Evolutionary conservation across 192 early-diverging fungal species (phyloP).

Genomic region (Allomyces macrogynus): DNA sequence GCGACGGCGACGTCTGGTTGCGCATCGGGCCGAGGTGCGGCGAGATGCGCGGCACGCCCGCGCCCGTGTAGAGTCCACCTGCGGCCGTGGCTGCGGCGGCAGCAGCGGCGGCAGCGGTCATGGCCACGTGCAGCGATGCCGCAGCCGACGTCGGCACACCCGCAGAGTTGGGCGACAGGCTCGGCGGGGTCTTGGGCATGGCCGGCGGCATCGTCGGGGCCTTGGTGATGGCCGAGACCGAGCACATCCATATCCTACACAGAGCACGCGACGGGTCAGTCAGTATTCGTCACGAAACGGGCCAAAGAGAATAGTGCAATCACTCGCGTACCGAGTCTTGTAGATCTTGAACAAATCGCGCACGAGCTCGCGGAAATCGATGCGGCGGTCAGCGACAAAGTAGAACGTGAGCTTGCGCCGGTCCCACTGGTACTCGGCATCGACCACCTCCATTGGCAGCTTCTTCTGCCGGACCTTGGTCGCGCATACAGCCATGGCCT

Average conservation of each 20-base stretch:
- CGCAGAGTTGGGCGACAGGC: neutral
- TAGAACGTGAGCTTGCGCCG: slow-evolving; percentile 91
- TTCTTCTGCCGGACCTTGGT: slow-evolving; percentile 72
- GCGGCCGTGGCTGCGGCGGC: too few relatives aligned
- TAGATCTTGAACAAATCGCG: slow-evolving; percentile 90
- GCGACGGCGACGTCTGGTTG: too few relatives aligned
- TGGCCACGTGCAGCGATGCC: too few relatives aligned
- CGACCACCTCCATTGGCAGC: slow-evolving; percentile 85
- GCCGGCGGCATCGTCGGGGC: neutral
- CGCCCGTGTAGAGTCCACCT: too few relatives aligned
- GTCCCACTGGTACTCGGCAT: slow-evolving; percentile 98
- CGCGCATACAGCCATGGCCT: slow-evolving; percentile 70
- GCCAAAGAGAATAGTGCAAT: too few relatives aligned
- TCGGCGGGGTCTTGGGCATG: neutral
- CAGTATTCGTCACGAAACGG: too few relatives aligned
- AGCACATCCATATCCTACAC: neutral
- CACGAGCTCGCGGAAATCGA: slow-evolving; percentile 91
- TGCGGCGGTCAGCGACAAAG: slow-evolving; percentile 78
- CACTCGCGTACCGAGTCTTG: slow-evolving; percentile 47
- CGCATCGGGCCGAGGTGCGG: too few relatives aligned
- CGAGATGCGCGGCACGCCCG: too few relatives aligned
- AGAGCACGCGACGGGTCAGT: too few relatives aligned
- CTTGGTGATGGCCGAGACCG: neutral
- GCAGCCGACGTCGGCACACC: too few relatives aligned
- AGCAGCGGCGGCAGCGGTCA: too few relatives aligned